Base-by-base conservation (phyloP, 306 rosid genomes). In the Quercus alba region DNA sequence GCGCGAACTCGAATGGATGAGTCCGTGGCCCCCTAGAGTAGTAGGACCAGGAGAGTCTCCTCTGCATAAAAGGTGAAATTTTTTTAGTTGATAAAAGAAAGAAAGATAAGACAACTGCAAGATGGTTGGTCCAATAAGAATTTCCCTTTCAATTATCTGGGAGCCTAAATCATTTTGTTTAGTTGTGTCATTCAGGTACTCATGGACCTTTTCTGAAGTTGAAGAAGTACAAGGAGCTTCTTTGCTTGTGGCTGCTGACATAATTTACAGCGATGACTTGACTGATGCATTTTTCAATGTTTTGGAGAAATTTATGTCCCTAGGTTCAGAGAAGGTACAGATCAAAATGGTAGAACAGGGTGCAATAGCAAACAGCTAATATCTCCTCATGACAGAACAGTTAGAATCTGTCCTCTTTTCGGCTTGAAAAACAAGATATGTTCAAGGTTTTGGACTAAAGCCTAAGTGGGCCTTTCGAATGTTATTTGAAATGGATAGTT, bases 161-260 rank as follows among this genome's bases (percentile, higher is more conserved):
- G 56, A 84, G 20, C 62, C 72, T 62, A 62, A 71, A 51, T 33
- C 55, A 56, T 49, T 75, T 75, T 56, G 21, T 77, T 79, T 76
- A 26, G 58, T 85, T 81, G 77, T 71, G 41, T 85, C 80, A 9
- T 79, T 49, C 85, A 92, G 99, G 87, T 85, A 85, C 83, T 86
- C 86, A 23, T 94, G 97, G 97, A 83, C 94, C 64, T 81, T 38
- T n/a, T 73, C 76, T 57, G 97, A 93, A 73, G 84, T 91, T 78
- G 88, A 91, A 87, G 91, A 83, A 77, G 99, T 87, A 58, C 84
- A 87, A 66, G 83, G 83, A 81, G 97, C 97, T 79, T 85, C 94
- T 59, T 63, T 93, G 83, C 89, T 94, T 80, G 70, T 93, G 81
- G 97, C 97, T 82, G 99, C 97, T 58, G 99, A 94, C 79, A 94